phyloP scores from a whole-genome alignment of 2,329 filamentous ascomycete species.

The Aphanocladium album region DNA sequence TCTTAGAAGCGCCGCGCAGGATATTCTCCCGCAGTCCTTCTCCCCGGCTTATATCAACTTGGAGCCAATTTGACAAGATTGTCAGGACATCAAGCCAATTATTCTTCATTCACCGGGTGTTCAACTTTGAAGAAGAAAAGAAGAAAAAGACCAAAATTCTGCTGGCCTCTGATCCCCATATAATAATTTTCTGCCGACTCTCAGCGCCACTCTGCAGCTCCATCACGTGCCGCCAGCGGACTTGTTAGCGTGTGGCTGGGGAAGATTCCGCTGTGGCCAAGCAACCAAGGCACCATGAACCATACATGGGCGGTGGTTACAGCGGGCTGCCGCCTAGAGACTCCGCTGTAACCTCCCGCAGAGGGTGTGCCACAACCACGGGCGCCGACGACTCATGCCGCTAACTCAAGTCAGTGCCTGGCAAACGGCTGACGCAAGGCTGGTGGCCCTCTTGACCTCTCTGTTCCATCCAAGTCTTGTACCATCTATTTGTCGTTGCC shows the following conservation, averaged over 20 bases:
- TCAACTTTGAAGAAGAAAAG: constrained; percentile 48
- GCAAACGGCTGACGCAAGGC: constrained; percentile 9
- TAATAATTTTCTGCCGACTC: background rate
- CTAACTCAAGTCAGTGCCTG: background rate
- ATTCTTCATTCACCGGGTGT: constrained; percentile 50
- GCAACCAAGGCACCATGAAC: no score
- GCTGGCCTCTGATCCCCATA: background rate
- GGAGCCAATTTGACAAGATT: constrained; percentile 35
- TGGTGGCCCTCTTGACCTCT: background rate
- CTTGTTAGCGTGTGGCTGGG: background rate
- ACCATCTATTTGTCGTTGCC: background rate
- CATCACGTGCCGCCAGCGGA: constrained; percentile 7
- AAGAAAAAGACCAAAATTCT: constrained; percentile 18
- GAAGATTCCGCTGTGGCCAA: background rate
- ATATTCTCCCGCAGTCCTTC: constrained; percentile 38
- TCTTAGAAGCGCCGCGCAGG: constrained; percentile 55
- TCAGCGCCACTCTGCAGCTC: background rate
- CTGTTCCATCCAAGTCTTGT: background rate
- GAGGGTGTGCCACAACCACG: background rate
- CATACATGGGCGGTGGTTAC: background rate
- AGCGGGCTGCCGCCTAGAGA: background rate
- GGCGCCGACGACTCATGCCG: background rate
- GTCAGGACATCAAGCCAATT: constrained; percentile 44
- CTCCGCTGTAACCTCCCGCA: background rate
- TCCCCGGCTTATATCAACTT: constrained; percentile 57